A percentile compares a stretch with the other conserved stretches of the same genome.
These are phyloP conservation scores for Epichloe aotearoae DNA, from an alignment of 2,329 filamentous ascomycete genomes.

Conservation along the genomic window DNA sequence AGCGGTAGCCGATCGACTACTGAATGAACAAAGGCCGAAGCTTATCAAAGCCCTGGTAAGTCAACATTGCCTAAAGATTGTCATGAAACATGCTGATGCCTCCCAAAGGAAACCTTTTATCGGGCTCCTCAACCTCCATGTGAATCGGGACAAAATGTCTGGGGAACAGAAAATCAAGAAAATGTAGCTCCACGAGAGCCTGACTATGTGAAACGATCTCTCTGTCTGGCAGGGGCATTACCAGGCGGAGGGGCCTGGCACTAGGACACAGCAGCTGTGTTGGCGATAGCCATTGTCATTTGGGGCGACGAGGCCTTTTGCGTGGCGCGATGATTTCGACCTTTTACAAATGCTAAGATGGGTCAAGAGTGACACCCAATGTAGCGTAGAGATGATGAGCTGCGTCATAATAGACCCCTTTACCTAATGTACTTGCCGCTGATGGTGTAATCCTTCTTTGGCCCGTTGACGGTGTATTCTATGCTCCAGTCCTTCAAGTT, in stretches of 20 bases:
- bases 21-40: neutral
- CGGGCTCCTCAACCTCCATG: neutral
- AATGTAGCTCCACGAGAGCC: neutral
- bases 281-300: neutral
- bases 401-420: neutral
- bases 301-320: neutral
- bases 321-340: no score
- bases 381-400: neutral
- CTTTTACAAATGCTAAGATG: no score
- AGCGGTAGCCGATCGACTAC: neutral
- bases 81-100: neutral
- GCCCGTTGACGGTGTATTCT: conserved; percentile 54
- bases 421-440: conserved; percentile 36
- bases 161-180: neutral
- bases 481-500: conserved; percentile 45
- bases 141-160: no score
- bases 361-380: no score
- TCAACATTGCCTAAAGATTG: neutral
- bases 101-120: neutral
- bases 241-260: neutral
- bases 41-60: neutral
- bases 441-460: conserved; percentile 60
- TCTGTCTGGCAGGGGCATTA: neutral
- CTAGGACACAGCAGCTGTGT: neutral
- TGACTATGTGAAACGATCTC: neutral